Base-by-base conservation (phyloP, 139 green algal genomes). In the Klebsormidium nitens region DNA sequence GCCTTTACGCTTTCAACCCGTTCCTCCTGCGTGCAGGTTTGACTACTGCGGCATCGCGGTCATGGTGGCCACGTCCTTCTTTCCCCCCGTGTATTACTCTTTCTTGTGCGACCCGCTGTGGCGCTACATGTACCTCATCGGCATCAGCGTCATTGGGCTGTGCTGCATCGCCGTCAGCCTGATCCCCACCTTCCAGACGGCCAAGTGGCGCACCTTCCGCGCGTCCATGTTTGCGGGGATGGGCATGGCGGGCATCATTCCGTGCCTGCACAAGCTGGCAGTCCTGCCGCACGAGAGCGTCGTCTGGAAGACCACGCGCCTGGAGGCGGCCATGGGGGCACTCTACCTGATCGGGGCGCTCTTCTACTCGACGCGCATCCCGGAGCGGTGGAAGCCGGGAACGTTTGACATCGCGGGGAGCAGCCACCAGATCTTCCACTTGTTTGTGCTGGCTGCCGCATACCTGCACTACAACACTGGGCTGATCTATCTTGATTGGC, bases 381-480 rank as follows among this genome's bases (percentile, higher is more conserved):
- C 93, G 0, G 93, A 98, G 85, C 80, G 93, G n/a, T 93, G 79
- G 71, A 81, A 84, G 44, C 93, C 93, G 0, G 93, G 93, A 26
- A 81, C 76, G 36, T 97, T 98, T 76, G 92, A 98, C 83, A 64
- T 98, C 17, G 74, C 81, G 1, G 83, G 89, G 31, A 82, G 95
- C 79, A 91, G 82, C 58, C 93, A 98, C 77, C 93, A 98, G 82
- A 79, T 98, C 35, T 98, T 97, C 76, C 93, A 98, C 60, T 59
- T 77, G 5, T 36, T 77, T 3, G 84, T 93, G 0, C 82, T 95
- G 2, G 62, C 86, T 2, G 87, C 82, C 1, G 87, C 87, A 2
- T 76, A 80, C 38, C 66, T 89, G 19, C 88, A 93, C 77, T 95
- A 88, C 71, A 35, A 60, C n/a, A 31, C 70, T 36, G 63, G 31